phyloP scores from a whole-genome alignment of 129 eudicot genomes.

The Helianthus tuberosus region DNA sequence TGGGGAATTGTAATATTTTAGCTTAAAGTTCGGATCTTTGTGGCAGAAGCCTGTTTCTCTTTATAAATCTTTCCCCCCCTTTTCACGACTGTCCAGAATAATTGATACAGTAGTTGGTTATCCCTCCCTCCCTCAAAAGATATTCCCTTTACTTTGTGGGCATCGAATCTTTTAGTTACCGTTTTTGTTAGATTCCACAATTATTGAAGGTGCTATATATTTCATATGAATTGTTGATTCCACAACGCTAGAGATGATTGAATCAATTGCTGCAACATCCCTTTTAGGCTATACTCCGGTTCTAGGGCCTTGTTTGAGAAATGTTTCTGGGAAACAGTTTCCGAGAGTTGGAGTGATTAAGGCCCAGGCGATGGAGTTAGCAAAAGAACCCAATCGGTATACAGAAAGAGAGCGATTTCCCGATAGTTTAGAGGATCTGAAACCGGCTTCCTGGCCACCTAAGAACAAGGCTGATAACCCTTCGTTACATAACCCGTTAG shows the following conservation, averaged over 20 bases:
- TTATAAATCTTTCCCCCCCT: slow-evolving; percentile 11
- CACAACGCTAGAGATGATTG: slow-evolving; percentile 52
- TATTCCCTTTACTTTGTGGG: slow-evolving; percentile 24
- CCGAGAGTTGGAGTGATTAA: slow-evolving; percentile 39
- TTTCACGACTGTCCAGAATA: slow-evolving; percentile 33
- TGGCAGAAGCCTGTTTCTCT: slow-evolving; percentile 29
- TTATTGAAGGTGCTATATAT: too few relatives aligned
- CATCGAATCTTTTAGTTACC: slow-evolving; percentile 11
- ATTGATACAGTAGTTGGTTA: slow-evolving; percentile 27
- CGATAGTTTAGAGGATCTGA: slow-evolving; percentile 41
- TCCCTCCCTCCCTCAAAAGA: neutral
- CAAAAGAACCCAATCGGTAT: slow-evolving; percentile 44
- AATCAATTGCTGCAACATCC: slow-evolving; percentile 24
- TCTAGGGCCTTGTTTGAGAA: slow-evolving; percentile 33
- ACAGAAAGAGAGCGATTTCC: slow-evolving; percentile 50
- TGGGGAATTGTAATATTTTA: slow-evolving; percentile 26
- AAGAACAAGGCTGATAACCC: slow-evolving; percentile 76
- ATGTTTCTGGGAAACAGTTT: slow-evolving; percentile 36
- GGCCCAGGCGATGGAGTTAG: slow-evolving; percentile 75
- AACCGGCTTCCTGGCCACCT: slow-evolving; percentile 68
- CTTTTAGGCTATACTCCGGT: slow-evolving; percentile 46
- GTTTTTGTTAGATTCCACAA: neutral
- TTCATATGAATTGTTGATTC: too few relatives aligned
- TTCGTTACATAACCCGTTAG: slow-evolving; percentile 69
- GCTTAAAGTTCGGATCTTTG: slow-evolving; percentile 56